Evolutionary conservation across 306 rosid genomes (phyloP).

Genomic region (Trichosanthes cucumerina): DNA sequence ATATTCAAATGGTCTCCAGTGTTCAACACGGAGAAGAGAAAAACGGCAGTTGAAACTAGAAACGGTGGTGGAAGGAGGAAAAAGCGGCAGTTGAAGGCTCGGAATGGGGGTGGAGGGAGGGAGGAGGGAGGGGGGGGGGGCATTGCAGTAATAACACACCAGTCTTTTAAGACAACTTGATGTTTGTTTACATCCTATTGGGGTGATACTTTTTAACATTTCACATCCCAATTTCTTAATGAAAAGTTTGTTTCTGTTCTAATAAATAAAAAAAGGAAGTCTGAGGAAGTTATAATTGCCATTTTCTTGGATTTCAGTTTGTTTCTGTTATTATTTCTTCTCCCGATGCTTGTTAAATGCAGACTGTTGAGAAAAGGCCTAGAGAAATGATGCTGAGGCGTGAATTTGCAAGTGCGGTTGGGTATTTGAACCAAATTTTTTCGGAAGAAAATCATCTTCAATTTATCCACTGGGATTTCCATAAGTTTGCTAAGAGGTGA

Average conservation of each 20-base stretch:
- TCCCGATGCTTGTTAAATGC: constrained; percentile 23
- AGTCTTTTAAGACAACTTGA: no score
- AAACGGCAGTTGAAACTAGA: no score
- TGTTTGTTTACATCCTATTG: no score
- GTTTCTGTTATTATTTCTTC: background rate
- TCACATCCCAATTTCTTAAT: background rate
- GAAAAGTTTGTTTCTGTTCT: background rate
- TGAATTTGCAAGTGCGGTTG: constrained; percentile 85
- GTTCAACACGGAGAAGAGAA: no score
- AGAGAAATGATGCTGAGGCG: constrained; percentile 99
- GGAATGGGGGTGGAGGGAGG: no score
- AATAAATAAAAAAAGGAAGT: background rate
- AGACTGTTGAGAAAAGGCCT: constrained; percentile 95
- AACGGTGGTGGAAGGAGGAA: no score
- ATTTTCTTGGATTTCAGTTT: background rate
- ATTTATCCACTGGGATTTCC: constrained; percentile 96
- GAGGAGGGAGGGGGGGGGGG: background rate
- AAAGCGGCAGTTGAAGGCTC: no score
- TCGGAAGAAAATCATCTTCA: constrained; percentile 65
- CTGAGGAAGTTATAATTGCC: background rate
- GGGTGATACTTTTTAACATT: no score
- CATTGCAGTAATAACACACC: no score
- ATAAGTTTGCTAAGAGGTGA: constrained; percentile 92
- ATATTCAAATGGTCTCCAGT: no score
- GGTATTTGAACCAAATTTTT: constrained; percentile 75